These are phyloP conservation scores for Tetraselmis chui DNA, from an alignment of 139 green algal species.

Conservation along the genomic window DNA sequence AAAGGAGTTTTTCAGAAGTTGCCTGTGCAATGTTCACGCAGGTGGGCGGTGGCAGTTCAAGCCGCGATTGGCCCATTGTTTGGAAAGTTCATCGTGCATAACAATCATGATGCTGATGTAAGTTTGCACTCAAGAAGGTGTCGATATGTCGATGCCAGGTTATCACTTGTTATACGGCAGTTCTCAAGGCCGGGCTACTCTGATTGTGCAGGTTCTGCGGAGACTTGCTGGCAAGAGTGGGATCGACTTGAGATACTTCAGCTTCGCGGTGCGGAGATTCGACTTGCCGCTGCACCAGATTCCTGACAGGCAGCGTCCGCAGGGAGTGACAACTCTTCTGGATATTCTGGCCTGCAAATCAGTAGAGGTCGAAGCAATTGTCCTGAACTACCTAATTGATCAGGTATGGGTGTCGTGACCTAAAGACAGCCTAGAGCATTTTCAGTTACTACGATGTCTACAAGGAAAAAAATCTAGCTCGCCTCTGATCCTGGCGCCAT, in stretches of 20 bases:
- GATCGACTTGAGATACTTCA: neutral
- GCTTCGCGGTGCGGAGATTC: slow-evolving; percentile 24
- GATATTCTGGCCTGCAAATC: slow-evolving; percentile 20
- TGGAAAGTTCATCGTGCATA: neutral
- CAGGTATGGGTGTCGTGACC: no score
- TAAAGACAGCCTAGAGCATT: no score
- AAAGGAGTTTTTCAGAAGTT: no score
- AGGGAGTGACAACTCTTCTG: slow-evolving; percentile 16
- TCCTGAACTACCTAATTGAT: slow-evolving; percentile 39
- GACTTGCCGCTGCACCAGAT: slow-evolving; percentile 27
- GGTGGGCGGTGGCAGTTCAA: neutral
- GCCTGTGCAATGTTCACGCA: no score
- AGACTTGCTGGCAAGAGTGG: slow-evolving; percentile 1
- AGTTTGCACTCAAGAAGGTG: neutral
- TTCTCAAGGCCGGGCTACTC: no score
- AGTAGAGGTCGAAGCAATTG: neutral
- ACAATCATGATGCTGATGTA: neutral
- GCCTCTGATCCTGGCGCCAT: no score
- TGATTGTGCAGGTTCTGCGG: slow-evolving; percentile 16
- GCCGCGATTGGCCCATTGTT: neutral
- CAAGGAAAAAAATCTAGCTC: no score
- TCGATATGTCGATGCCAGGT: no score
- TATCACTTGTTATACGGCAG: no score
- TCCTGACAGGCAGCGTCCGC: slow-evolving; percentile 12
- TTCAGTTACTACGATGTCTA: no score